Evolutionary conservation across 192 early-diverging fungal genomes (phyloP).

Genomic region (Coemansia sp.): DNA sequence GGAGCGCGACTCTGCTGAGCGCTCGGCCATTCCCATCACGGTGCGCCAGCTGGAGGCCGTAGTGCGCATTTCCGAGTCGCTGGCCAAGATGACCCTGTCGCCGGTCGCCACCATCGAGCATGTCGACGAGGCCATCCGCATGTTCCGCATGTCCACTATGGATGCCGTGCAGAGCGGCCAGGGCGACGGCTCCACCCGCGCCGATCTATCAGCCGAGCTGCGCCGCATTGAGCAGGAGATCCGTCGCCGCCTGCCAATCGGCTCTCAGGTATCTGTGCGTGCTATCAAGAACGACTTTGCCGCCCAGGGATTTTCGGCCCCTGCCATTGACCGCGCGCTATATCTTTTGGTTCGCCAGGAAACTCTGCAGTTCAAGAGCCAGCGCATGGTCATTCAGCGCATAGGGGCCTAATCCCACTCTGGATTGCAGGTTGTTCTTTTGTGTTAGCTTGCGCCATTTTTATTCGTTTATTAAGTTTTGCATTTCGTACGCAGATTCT

Average conservation of each 20-base stretch:
- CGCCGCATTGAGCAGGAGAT: conserved; percentile 80
- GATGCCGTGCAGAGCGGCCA: conserved; percentile 89
- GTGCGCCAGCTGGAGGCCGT: conserved; percentile 97
- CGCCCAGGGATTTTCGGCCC: conserved; percentile 50
- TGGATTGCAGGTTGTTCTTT: too few species aligned
- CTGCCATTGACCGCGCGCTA: conserved; percentile 69
- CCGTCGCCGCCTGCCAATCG: conserved; percentile 81
- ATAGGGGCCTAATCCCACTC: conserved; percentile 35
- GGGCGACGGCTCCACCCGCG: conserved; percentile 73
- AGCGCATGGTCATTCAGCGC: conserved; percentile 61
- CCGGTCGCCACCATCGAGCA: conserved; percentile 81
- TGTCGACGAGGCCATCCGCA: conserved; percentile 94
- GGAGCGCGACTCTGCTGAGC: conserved; percentile 66
- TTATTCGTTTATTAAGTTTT: too few species aligned
- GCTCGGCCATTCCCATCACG: conserved; percentile 94
- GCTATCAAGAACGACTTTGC: conserved; percentile 64
- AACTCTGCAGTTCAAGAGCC: conserved; percentile 75
- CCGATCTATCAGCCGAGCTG: conserved; percentile 73
- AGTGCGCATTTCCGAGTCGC: conserved; percentile 94
- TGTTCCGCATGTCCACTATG: conserved; percentile 98
- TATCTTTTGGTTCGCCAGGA: conserved; percentile 79
- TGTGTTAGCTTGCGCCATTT: too few species aligned
- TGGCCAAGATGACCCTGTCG: conserved; percentile 92
- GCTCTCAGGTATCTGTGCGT: conserved; percentile 67
- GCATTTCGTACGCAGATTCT: too few species aligned